Conservation (phyloP, 176 grass and related monocot species). For the Metroxylon sagu region DNA sequence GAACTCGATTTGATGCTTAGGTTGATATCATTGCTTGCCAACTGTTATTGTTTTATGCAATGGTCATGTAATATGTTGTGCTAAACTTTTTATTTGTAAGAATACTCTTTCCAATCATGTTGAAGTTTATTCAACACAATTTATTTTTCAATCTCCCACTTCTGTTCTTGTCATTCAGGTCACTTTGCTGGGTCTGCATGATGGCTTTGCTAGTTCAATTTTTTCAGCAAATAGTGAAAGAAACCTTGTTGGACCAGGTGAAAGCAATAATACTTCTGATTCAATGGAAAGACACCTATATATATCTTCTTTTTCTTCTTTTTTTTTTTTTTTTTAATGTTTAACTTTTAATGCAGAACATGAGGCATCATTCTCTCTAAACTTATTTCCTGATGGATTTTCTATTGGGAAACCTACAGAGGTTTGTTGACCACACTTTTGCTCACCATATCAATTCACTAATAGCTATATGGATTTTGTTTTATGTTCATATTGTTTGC, state of each 20-base stretch:
- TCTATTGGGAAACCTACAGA: conserved; percentile 28
- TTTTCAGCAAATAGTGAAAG: not conserved
- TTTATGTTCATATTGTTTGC: too few species aligned
- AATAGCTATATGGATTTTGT: too few species aligned
- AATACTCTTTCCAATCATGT: not conserved
- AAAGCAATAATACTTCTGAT: not conserved
- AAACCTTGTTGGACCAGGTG: conserved; percentile 22
- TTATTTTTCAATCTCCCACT: not conserved
- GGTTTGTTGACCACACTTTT: conserved; percentile 20
- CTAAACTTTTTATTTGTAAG: not conserved
- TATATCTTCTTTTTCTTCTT: too few species aligned
- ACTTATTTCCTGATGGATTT: conserved; percentile 41
- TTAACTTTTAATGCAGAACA: conserved; percentile 15
- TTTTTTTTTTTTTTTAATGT: not conserved
- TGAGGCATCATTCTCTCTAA: conserved; percentile 41
- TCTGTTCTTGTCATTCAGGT: conserved; percentile 11
- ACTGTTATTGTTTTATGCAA: too few species aligned
- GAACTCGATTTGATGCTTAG: too few species aligned
- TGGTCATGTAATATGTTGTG: too few species aligned
- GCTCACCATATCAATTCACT: not conserved
- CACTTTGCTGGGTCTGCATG: not conserved
- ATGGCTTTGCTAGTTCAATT: not conserved
- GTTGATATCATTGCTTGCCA: too few species aligned
- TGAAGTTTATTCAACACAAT: not conserved
- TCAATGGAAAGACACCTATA: too few species aligned